A percentile compares a stretch with the other conserved stretches of the same genome.
Evolutionary conservation across 1,139 yeast species (phyloP).

Genomic region (Diutina siamensis): DNA sequence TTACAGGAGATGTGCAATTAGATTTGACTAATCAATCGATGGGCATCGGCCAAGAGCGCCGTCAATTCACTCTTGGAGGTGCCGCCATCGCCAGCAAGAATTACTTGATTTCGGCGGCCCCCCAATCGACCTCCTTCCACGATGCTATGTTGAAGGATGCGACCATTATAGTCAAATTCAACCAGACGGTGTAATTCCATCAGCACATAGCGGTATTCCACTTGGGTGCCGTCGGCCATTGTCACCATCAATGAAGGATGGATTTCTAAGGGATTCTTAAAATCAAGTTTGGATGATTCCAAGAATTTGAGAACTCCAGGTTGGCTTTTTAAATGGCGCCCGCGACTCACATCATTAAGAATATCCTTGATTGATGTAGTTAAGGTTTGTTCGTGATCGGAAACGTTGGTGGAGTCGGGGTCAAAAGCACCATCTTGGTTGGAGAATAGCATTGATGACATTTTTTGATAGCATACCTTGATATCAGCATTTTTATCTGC

Average conservation of each 20-base stretch:
- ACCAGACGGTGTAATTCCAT: constrained; percentile 1
- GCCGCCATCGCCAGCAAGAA: background rate
- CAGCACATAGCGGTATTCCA: constrained; percentile 1
- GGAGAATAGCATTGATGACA: background rate
- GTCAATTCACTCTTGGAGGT: too few relatives aligned
- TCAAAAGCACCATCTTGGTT: too few relatives aligned
- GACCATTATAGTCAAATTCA: background rate
- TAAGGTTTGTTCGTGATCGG: background rate
- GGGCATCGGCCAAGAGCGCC: background rate
- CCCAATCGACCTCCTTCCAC: constrained; percentile 1
- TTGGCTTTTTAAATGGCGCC: background rate
- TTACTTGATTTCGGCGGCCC: background rate
- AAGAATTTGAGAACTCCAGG: background rate
- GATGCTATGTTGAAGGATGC: background rate
- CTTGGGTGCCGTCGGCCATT: background rate
- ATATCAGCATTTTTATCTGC: background rate
- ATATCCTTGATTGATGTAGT: background rate
- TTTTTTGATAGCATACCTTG: background rate
- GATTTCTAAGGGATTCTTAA: background rate
- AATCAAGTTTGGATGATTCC: background rate
- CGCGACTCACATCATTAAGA: background rate
- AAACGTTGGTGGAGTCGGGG: background rate
- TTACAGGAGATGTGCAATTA: background rate
- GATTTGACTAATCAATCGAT: background rate
- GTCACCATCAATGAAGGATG: background rate